Evolutionary conservation across 2,329 filamentous ascomycete species (phyloP).

Genomic region (Amylocarpus encephaloides): DNA sequence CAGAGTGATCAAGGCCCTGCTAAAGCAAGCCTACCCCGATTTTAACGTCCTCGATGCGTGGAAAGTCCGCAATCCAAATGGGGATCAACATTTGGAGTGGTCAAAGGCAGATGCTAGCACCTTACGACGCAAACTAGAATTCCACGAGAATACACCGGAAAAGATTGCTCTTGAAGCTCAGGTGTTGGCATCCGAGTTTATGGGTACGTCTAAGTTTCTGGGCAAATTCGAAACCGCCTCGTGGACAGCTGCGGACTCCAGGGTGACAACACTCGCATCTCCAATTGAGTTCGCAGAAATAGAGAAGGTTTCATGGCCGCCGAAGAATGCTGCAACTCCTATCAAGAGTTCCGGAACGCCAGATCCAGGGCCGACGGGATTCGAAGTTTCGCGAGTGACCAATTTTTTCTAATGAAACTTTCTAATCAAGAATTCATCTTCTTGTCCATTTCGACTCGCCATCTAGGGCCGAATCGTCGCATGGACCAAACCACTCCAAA

Average conservation of each 20-base stretch:
- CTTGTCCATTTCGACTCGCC: slow-evolving; percentile 58
- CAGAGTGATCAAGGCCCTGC: slow-evolving; percentile 20
- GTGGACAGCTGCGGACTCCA: slow-evolving; percentile 10
- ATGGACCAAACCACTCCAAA: slow-evolving; percentile 54
- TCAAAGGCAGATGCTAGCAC: slow-evolving; percentile 8
- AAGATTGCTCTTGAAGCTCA: slow-evolving; percentile 11
- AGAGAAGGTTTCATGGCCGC: background rate
- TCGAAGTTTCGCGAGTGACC: background rate
- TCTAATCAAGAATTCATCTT: slow-evolving; percentile 16
- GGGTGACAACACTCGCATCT: slow-evolving; percentile 5
- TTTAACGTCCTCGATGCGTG: slow-evolving; percentile 18
- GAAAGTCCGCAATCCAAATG: slow-evolving; percentile 5
- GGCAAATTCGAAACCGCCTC: background rate
- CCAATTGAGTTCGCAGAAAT: slow-evolving; percentile 6
- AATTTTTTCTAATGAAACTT: slow-evolving; percentile 7
- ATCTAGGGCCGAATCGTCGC: slow-evolving; percentile 52
- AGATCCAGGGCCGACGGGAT: background rate
- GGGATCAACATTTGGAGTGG: slow-evolving; percentile 15
- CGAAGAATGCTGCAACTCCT: background rate
- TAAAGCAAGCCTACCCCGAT: slow-evolving; percentile 16
- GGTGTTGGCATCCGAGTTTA: slow-evolving; percentile 3
- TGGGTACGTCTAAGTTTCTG: background rate
- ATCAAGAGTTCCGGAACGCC: slow-evolving; percentile 1
- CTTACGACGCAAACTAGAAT: slow-evolving; percentile 19
- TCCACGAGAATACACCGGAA: slow-evolving; percentile 10